Base-by-base conservation (phyloP, 2,329 filamentous ascomycete species). In the Penicillium sp. region DNA sequence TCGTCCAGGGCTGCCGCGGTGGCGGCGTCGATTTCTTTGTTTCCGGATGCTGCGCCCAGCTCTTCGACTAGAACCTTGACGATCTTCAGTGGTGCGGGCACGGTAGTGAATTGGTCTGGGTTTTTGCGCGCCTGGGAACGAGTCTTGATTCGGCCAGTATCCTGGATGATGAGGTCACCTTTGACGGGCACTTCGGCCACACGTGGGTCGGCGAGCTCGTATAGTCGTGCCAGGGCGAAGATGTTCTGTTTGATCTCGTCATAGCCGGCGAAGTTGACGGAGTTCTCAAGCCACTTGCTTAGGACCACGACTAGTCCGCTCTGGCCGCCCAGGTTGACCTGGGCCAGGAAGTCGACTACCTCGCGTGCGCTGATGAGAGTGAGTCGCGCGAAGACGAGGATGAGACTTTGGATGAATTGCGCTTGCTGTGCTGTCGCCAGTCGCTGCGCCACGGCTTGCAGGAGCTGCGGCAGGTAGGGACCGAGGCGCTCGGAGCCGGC, bases 241-340 rank as follows among this genome's bases (percentile, higher is more conserved):
- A 97, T 91, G 70, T 97, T 99, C 75, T 97, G 91, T 66, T 93
- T 86, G 67, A 97, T 97, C 75, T 97, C 93, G 68, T 97, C 93
- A 68, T 97, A 99, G 13, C 94, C 94, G n/a, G 92, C 92, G 77
- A 99, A 99, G 75, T 89, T 96, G 75, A 96, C 85, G 4, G 92
- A 96, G 75, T 97, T 96, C 78, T 97, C 94, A 1, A 99, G 81
- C 94, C 94, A 99, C 77, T 97, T 97, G 76, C 87, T 84, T 64
- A 97, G 79, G 4, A 99, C 94, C 25, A 97, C 87, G 62, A 93
- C 86, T 8, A 99, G 79, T n/a, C 93, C 94, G 68, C 83, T 96
- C 58, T 75, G 68, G 10, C 87, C 88, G 48, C 86, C 85, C 63
- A 97, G 89, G 66, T 91, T 84, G 61, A 96, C 88, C 69, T 91